Evolutionary conservation across 306 rosid genomes (phyloP), one percentile per base, ranked within the genome.

Genomic region (Castanea sativa): DNA sequence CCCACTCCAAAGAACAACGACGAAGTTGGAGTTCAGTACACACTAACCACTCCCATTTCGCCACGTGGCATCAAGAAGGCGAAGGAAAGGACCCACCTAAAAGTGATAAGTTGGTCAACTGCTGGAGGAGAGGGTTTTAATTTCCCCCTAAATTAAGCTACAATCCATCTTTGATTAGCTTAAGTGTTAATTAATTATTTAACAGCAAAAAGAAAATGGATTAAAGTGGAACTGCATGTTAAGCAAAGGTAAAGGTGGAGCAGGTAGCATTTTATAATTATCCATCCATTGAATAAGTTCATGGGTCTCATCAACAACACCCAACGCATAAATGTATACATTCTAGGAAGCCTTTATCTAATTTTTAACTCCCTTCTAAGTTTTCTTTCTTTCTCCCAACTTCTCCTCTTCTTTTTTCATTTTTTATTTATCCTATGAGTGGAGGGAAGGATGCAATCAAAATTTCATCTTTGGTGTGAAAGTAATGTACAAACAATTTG

Each of bases 171-270:
- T 79, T 83, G 18, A 7, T 35, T 32, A 35, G 74, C 65, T 56
- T 73, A 77, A 85, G 73, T 55, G 69, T 65, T 64, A 65, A 60
- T 83, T 79, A n/a, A 60, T 83, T 79, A 16, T 76, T 60, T 72
- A 49, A 73, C 74, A 5, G 80, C 75, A 75, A 67, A 80, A 73
- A 78, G 67, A 75, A n/a, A 49, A 76, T 77, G 32, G 65, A 81
- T 73, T 65, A 53, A 73, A 81, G 69, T 82, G 85, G 80, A 74
- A 82, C 84, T 77, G 80, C 72, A 57, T 73, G 80, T 73, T 72
- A 90, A 88, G 92, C 83, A 88, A 88, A 81, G 92, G 90, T 83
- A 60, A 58, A 43, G 84, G 82, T 85, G 81, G 86, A 83, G 90
- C 82, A 33, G 81, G 87, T 81, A 73, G 33, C 63, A 70, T 56